A percentile compares a stretch with the other conserved stretches of the same genome.
These are phyloP conservation scores for Quercus variabilis DNA, from an alignment of 306 rosid genomes.

Conservation along the genomic window DNA sequence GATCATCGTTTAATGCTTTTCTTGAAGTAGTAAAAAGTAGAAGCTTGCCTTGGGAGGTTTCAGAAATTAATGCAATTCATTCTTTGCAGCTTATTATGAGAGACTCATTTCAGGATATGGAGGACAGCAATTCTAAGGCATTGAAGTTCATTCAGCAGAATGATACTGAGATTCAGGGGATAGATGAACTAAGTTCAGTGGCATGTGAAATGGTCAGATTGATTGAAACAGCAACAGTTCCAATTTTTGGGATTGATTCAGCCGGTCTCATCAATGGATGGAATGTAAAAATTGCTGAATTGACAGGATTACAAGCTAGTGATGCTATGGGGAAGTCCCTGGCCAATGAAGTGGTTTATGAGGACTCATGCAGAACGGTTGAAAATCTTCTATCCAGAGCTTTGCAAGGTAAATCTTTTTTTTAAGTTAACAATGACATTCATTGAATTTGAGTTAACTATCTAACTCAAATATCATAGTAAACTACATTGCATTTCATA, in stretches of 20 bases:
- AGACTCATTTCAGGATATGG: conserved; percentile 50
- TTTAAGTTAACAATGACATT: background rate
- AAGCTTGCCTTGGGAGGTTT: conserved; percentile 77
- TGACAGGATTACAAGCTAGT: conserved; percentile 49
- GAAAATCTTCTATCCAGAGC: conserved; percentile 44
- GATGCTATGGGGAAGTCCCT: conserved; percentile 72
- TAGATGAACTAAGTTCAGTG: conserved; percentile 64
- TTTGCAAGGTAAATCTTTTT: conserved; percentile 55
- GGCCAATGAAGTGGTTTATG: conserved; percentile 53
- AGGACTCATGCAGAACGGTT: conserved; percentile 46
- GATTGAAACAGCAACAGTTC: conserved; percentile 83
- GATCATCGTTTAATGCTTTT: conserved; percentile 73
- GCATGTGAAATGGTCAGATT: conserved; percentile 82
- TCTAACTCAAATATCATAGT: conserved; percentile 7
- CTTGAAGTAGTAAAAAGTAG: conserved; percentile 67
- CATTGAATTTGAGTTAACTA: background rate
- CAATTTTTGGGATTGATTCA: conserved; percentile 75
- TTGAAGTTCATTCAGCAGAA: conserved; percentile 12
- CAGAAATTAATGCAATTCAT: conserved; percentile 78
- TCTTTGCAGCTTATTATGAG: conserved; percentile 73
- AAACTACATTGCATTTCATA: background rate
- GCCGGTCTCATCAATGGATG: conserved; percentile 75
- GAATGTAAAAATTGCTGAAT: conserved; percentile 67
- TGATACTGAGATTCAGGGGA: conserved; percentile 28
- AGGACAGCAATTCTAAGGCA: conserved; percentile 36